Evolutionary conservation across 805 yeast genomes (phyloP).

Genomic region (Middelhovenomyces tepae): DNA sequence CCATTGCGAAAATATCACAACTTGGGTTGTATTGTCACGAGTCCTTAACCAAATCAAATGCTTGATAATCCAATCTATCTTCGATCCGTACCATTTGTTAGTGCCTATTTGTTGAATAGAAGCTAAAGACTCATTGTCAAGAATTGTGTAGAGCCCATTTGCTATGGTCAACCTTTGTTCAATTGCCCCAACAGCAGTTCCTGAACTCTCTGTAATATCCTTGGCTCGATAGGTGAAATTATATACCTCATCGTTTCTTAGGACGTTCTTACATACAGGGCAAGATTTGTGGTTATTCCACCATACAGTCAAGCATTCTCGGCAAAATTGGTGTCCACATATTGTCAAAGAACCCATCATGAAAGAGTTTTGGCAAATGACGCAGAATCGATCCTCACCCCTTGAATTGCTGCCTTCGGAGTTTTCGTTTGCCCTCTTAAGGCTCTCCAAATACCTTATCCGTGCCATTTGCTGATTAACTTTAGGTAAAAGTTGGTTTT

Average conservation of each 20-base stretch:
- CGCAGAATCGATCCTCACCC: constrained; percentile 47
- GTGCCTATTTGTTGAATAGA: too few relatives aligned
- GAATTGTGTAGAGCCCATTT: too few relatives aligned
- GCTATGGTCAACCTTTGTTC: too few relatives aligned
- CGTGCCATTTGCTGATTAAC: constrained; percentile 18
- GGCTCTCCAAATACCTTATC: constrained; percentile 40
- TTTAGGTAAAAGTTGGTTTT: constrained; percentile 8
- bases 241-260: constrained; percentile 49
- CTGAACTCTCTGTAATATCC: too few relatives aligned
- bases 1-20: constrained; percentile 88
- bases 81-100: constrained; percentile 80
- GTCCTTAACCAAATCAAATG: constrained; percentile 57
- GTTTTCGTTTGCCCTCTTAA: constrained; percentile 23
- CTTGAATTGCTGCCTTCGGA: constrained; percentile 22
- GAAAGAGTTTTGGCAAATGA: constrained; percentile 68
- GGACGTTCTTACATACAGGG: constrained; percentile 67
- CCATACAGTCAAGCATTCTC: constrained; percentile 75
- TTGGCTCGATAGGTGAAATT: constrained; percentile 51
- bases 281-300: constrained; percentile 46
- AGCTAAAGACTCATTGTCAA: too few relatives aligned
- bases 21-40: constrained; percentile 57
- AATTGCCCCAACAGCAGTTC: too few relatives aligned
- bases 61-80: constrained; percentile 72
- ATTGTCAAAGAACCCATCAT: constrained; percentile 70
- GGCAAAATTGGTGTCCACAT: constrained; percentile 91